Evolutionary conservation across 306 rosid genomes (phyloP), one percentile per base, ranked within the genome.

Genomic region (Dryas drummondii): DNA sequence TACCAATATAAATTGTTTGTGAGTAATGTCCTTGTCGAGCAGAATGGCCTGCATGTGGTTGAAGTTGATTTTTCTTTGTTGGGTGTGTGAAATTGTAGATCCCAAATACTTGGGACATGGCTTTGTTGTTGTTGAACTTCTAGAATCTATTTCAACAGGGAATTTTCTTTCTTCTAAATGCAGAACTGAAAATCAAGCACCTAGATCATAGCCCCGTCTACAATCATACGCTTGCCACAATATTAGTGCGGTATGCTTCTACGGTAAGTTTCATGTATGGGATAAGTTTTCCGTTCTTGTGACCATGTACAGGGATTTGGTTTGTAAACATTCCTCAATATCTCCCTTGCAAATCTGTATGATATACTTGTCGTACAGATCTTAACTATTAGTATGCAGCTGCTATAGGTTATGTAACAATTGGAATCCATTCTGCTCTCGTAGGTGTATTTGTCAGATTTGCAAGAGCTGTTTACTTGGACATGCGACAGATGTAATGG

Each of bases 381-480:
- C 52, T 70, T 19, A 40, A 52, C 22, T 9, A 71, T 9, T 71
- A 41, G 42, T 44, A 41, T 37, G 14, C 7, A 4, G 14, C 32
- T 2, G 55, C 46, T 7, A 46, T 72, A 22, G 9, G n/a, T 49
- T 59, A 4, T 4, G 8, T 58, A n/a, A 37, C 32, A 59, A 55
- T 41, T 89, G 76, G 84, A 26, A 64, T 66, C 44, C 67, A 48
- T 73, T 72, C 74, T 74, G 26, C 75, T 80, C 58, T 73, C 87
- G 82, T 89, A 96, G 99, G 99, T 90, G 47, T 96, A 96, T 65
- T n/a, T 89, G 66, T 85, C 99, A 73, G 98, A 96, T 90, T 82
- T 90, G 82, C 86, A 98, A 7, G 87, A 84, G 71, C 88, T 96
- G 70, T 86, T 96, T 84, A 80, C 98, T 73, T 96, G 99, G 99